Evolutionary conservation across 2,329 filamentous ascomycete species (phyloP).

Genomic region (Epichloe scottii): DNA sequence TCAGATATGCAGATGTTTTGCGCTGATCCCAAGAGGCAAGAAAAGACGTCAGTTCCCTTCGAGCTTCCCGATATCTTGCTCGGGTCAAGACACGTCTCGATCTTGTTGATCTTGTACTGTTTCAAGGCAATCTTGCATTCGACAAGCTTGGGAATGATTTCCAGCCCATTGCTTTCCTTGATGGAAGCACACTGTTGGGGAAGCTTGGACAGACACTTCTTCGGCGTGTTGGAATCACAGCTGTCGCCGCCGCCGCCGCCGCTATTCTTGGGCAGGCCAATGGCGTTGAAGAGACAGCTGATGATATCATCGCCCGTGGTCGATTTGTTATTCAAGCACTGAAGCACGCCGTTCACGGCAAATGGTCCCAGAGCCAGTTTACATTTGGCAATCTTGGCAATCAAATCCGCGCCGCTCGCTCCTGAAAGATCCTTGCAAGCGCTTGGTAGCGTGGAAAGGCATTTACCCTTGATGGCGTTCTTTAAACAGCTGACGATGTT

Average conservation of each 20-base stretch:
- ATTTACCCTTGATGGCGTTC: neutral
- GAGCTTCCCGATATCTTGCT: neutral
- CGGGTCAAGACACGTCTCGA: constrained; percentile 3
- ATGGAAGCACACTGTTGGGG: constrained; percentile 4
- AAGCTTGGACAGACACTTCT: constrained; percentile 2
- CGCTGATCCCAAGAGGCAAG: constrained; percentile 4
- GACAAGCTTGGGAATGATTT: neutral
- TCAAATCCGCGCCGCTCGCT: neutral
- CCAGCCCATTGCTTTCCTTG: neutral
- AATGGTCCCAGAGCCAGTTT: constrained; percentile 4
- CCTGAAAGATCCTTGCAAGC: neutral
- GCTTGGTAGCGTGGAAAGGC: neutral
- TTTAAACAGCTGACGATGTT: neutral
- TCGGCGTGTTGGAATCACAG: neutral
- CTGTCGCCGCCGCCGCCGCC: neutral
- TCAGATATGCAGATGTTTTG: constrained; percentile 1
- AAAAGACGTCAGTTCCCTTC: neutral
- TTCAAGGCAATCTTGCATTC: constrained; percentile 4
- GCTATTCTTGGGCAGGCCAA: neutral
- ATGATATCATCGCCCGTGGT: constrained; percentile 2
- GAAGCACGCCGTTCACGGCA: neutral
- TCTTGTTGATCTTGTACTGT: neutral
- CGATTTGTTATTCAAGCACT: neutral
- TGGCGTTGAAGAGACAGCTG: neutral
- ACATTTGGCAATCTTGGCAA: neutral